Evolutionary conservation across 139 green algal genomes (phyloP).

Genomic region (Penium margaritaceum): DNA sequence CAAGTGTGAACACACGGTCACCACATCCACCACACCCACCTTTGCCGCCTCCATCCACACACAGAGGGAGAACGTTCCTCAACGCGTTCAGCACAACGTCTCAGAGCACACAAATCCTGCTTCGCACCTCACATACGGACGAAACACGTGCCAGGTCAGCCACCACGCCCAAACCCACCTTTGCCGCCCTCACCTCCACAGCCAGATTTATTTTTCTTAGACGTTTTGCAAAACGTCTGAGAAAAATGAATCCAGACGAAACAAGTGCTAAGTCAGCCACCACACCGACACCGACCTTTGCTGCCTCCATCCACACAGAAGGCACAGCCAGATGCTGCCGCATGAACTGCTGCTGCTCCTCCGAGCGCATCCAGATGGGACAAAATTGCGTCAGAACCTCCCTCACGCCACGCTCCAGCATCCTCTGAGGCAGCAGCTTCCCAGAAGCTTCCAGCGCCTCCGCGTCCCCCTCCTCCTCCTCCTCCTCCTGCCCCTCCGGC

Average conservation of each 20-base stretch:
- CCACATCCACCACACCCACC: too few species aligned
- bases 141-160: neutral
- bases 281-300: neutral
- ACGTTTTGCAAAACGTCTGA: too few species aligned
- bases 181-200: neutral
- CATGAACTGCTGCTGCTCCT: neutral
- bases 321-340: neutral
- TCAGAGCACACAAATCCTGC: too few species aligned
- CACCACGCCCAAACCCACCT: neutral
- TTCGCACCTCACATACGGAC: neutral
- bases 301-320: neutral
- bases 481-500: too few species aligned
- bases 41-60: too few species aligned
- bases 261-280: neutral
- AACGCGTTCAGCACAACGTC: too few species aligned
- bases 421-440: neutral
- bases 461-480: too few species aligned
- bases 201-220: too few species aligned
- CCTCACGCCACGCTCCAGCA: neutral
- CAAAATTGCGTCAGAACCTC: neutral
- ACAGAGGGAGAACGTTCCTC: too few species aligned
- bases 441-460: neutral
- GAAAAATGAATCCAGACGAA: too few species aligned
- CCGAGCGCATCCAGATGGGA: neutral
- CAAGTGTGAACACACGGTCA: too few species aligned